Base-by-base conservation (phyloP, 768 basidiomycete genomes). In the Pisolithus tinctorius region DNA sequence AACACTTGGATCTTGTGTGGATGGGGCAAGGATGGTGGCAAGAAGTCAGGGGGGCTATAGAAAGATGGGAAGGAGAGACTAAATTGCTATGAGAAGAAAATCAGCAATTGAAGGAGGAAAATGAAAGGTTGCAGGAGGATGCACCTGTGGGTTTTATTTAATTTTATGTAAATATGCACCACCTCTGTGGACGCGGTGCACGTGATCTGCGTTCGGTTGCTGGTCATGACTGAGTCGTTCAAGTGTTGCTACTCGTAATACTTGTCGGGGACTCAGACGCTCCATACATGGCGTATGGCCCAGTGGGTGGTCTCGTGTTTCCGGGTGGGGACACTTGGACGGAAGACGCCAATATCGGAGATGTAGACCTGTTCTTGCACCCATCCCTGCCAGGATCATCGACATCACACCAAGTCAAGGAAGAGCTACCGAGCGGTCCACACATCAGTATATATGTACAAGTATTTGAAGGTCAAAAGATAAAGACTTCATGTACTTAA, bases 1-100 rank as follows among this genome's bases (percentile, higher is more conserved):
- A 74, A 69, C 88, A 90, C 65, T 59, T 90, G 54, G 87, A 90
- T 60, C 60, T 88, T 51, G 70, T 90, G 34, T 73, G 78, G 50
- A 82, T 88, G 82, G 84, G 86, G 2, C 68, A 83, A 31, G 76
- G 76, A 25, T 86, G 83, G 84, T 80, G 79, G 65, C 72, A 65
- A 46, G 86, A 88, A 63, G 68, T 88, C 61, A 71, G 80, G 48
- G 72, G 71, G 39, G 60, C 79, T 58, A 80, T 86, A 77, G 78
- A 79, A 31, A 82, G 82, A 60, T 78, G 79, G 69, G 75, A 71
- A 1, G 78, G 75, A 14, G 84, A 86, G 58, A 63, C 88, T 56
- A 63, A 54, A 44, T 69, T 68, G 53, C 50, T 78, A 55, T 63
- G 66, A 45, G 70, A 71, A 51, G 77, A 78, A 54, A 78, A 78